Conservation (phyloP, 352 stramenopile species). For the Phytopythium mirpurense region DNA sequence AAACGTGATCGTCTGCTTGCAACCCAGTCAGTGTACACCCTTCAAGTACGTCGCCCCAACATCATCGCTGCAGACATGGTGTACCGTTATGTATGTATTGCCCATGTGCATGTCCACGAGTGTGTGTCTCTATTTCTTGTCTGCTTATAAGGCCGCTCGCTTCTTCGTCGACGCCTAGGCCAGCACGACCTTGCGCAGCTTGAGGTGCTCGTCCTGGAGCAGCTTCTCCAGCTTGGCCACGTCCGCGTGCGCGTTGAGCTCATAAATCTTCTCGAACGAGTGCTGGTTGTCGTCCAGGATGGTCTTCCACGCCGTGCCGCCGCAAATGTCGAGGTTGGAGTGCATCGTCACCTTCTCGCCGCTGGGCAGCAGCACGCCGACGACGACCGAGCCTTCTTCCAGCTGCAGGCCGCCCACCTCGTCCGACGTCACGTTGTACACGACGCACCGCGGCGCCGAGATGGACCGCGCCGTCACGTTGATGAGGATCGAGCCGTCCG, state of each 20-base stretch:
- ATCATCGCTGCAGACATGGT: too few species aligned
- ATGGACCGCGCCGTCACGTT: slow-evolving; percentile 97
- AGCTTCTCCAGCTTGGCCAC: slow-evolving; percentile 84
- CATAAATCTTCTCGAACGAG: slow-evolving; percentile 95
- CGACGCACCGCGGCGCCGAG: slow-evolving; percentile 89
- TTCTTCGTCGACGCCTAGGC: slow-evolving; percentile 29
- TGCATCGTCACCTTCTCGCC: slow-evolving; percentile 92
- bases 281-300: slow-evolving; percentile 90
- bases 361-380: slow-evolving; percentile 90
- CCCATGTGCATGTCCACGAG: too few species aligned
- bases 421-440: slow-evolving; percentile 97
- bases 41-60: too few species aligned
- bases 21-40: too few species aligned
- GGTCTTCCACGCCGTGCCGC: slow-evolving; percentile 93
- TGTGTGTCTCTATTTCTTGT: too few species aligned
- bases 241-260: slow-evolving; percentile 88
- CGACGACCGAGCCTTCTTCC: slow-evolving; percentile 91
- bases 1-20: too few species aligned
- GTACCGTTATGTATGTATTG: too few species aligned
- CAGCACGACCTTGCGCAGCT: slow-evolving; percentile 72
- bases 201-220: slow-evolving; percentile 76
- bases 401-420: slow-evolving; percentile 88
- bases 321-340: slow-evolving; percentile 91
- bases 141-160: too few species aligned
- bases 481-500: slow-evolving; percentile 95